phyloP scores from a whole-genome alignment of 495 filamentous ascomycete species.

The Bombardia bombarda region DNA sequence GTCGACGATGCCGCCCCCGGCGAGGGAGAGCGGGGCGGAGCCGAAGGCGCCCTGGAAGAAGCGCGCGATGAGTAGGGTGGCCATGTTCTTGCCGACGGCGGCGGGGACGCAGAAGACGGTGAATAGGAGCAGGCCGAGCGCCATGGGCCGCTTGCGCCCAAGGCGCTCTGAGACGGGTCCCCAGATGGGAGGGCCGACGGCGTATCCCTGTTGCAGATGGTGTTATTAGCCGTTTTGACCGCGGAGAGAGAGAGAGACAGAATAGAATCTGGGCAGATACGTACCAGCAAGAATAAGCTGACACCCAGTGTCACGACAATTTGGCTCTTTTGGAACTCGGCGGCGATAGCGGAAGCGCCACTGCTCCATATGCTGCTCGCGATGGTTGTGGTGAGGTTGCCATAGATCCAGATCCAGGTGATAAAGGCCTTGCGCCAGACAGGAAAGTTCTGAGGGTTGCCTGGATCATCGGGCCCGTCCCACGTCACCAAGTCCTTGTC shows the following conservation, averaged over 20 bases:
- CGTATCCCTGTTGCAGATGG: no score
- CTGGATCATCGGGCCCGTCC: not conserved
- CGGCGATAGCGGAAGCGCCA: no score
- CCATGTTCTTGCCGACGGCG: slow-evolving; percentile 46
- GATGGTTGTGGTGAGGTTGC: no score
- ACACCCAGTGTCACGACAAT: no score
- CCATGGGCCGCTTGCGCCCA: slow-evolving; percentile 50
- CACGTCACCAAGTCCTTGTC: not conserved
- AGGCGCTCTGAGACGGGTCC: slow-evolving; percentile 59
- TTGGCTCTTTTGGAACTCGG: no score
- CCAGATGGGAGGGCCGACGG: slow-evolving; percentile 47
- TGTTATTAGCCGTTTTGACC: no score
- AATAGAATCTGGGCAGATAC: no score
- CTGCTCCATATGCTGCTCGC: no score
- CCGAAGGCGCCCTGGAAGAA: slow-evolving; percentile 50
- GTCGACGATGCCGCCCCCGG: slow-evolving; percentile 56
- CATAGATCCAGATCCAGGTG: no score
- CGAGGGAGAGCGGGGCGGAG: slow-evolving; percentile 44
- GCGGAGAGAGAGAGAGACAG: no score
- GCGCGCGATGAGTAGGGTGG: slow-evolving; percentile 48
- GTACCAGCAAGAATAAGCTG: no score
- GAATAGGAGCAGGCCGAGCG: slow-evolving; percentile 44
- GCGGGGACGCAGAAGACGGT: slow-evolving; percentile 50
- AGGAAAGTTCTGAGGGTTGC: not conserved
- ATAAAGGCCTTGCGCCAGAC: no score